phyloP scores from a whole-genome alignment of 2,329 filamentous ascomycete genomes.

The Cercospora citrullina region DNA sequence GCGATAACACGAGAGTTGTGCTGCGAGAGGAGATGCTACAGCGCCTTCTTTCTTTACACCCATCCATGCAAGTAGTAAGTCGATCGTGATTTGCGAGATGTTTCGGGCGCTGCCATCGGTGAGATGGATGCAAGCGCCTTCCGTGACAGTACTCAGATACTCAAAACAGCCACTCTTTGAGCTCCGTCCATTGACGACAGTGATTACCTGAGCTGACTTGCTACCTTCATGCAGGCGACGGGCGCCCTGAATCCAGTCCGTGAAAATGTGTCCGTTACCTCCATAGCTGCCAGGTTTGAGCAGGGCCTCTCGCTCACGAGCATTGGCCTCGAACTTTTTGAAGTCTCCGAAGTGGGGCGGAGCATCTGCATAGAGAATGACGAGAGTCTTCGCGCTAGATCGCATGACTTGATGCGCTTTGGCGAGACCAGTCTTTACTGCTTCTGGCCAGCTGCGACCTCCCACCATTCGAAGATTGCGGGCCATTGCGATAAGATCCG shows the following conservation, averaged over 20 bases:
- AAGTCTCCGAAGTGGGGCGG: slow-evolving; percentile 14
- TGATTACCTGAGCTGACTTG: slow-evolving; percentile 20
- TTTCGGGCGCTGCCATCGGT: background rate
- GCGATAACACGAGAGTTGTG: slow-evolving; percentile 7
- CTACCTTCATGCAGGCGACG: slow-evolving; percentile 10
- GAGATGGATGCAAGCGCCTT: slow-evolving; percentile 15
- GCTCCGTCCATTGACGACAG: slow-evolving; percentile 5
- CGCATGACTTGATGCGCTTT: slow-evolving; percentile 20
- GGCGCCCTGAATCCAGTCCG: slow-evolving; percentile 18
- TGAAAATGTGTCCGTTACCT: slow-evolving; percentile 13
- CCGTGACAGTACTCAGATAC: slow-evolving; percentile 10
- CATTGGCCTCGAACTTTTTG: background rate
- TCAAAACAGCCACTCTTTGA: slow-evolving; percentile 8
- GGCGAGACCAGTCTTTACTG: slow-evolving; percentile 23
- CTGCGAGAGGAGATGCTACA: background rate
- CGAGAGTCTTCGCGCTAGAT: slow-evolving; percentile 16
- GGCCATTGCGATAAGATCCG: slow-evolving; percentile 13
- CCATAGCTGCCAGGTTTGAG: slow-evolving; percentile 11
- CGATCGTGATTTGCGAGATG: slow-evolving; percentile 20
- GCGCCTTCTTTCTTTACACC: slow-evolving; percentile 16
- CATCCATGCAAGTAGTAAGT: slow-evolving; percentile 23
- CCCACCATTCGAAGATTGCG: slow-evolving; percentile 3
- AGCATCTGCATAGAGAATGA: slow-evolving; percentile 20
- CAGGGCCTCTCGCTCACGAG: slow-evolving; percentile 13
- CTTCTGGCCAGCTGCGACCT: slow-evolving; percentile 17